Conservation (phyloP, 2,329 filamentous ascomycete species). For the Microdochium bolleyi region DNA sequence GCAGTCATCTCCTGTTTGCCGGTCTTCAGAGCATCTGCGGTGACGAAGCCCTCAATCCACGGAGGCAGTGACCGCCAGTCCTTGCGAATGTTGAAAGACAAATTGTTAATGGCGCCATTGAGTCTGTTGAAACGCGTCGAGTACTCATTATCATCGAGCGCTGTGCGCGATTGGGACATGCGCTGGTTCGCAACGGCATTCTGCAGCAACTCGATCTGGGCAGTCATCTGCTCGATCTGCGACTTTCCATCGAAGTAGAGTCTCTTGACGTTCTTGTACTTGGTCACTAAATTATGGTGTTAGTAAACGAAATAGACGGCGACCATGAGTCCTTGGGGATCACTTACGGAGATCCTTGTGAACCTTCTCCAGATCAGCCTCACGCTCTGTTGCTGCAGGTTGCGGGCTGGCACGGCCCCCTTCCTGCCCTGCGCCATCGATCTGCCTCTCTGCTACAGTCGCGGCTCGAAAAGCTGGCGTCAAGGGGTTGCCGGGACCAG, state of each 20-base stretch:
- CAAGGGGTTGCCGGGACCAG: constrained; percentile 20
- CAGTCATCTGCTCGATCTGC: constrained; percentile 81
- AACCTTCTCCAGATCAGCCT: constrained; percentile 41
- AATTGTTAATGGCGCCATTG: constrained; percentile 88
- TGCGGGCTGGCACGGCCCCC: constrained; percentile 50
- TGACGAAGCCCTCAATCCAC: constrained; percentile 76
- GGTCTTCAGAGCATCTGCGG: constrained; percentile 73
- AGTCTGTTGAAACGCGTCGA: constrained; percentile 79
- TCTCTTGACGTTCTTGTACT: constrained; percentile 97
- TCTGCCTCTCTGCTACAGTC: constrained; percentile 30
- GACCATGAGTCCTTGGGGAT: no score
- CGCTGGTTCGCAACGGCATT: constrained; percentile 97
- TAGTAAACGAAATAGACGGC: no score
- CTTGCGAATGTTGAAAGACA: constrained; percentile 93
- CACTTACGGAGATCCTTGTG: constrained; percentile 49
- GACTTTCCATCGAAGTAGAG: constrained; percentile 94
- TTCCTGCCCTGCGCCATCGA: constrained; percentile 34
- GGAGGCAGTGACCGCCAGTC: constrained; percentile 77
- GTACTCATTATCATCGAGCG: constrained; percentile 94
- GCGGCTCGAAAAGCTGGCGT: constrained; percentile 31
- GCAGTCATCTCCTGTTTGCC: constrained; percentile 98
- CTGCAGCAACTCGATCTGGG: constrained; percentile 87
- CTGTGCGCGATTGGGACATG: constrained; percentile 87
- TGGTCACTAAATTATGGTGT: constrained; percentile 54
- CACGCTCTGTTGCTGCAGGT: constrained; percentile 32